These are phyloP conservation scores for Malassezia obtusa DNA, from an alignment of 1,284 basidiomycete species.

Conservation along the genomic window DNA sequence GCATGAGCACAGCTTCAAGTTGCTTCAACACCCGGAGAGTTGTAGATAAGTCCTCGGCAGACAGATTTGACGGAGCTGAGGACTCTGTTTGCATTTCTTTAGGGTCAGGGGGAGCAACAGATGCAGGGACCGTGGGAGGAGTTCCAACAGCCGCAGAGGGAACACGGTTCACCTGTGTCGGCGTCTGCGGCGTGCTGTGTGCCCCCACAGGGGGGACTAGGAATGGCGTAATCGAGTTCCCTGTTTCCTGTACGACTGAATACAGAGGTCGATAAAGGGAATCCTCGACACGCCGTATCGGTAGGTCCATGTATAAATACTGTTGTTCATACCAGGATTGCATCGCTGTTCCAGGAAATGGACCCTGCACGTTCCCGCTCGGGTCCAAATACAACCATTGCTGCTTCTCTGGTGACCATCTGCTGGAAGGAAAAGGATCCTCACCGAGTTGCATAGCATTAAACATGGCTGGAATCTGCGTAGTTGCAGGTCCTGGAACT, in stretches of 20 bases:
- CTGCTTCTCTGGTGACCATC: conserved; percentile 55
- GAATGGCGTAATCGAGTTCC: conserved; percentile 47
- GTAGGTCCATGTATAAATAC: conserved; percentile 76
- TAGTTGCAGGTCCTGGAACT: not conserved
- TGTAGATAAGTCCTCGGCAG: conserved; percentile 11
- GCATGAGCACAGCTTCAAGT: conserved; percentile 9
- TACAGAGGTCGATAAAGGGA: conserved; percentile 48
- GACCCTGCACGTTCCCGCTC: conserved; percentile 81
- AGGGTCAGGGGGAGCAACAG: not conserved
- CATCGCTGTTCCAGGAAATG: conserved; percentile 82
- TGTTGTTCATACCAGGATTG: conserved; percentile 89
- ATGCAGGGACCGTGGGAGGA: not conserved
- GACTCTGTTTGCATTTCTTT: not conserved
- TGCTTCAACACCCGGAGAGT: conserved; percentile 14
- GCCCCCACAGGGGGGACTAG: conserved; percentile 28
- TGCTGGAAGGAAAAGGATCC: not conserved
- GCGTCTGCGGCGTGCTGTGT: not conserved
- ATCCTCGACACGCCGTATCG: conserved; percentile 62
- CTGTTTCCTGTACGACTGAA: conserved; percentile 41
- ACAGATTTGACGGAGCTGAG: conserved; percentile 1
- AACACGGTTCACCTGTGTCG: too few relatives aligned
- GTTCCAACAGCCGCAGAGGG: not conserved
- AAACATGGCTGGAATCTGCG: not conserved
- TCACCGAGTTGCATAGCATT: not conserved
- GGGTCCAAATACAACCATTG: conserved; percentile 90